Evolutionary conservation across 208 protist species (phyloP).

Genomic region (Novymonas esmeraldas): DNA sequence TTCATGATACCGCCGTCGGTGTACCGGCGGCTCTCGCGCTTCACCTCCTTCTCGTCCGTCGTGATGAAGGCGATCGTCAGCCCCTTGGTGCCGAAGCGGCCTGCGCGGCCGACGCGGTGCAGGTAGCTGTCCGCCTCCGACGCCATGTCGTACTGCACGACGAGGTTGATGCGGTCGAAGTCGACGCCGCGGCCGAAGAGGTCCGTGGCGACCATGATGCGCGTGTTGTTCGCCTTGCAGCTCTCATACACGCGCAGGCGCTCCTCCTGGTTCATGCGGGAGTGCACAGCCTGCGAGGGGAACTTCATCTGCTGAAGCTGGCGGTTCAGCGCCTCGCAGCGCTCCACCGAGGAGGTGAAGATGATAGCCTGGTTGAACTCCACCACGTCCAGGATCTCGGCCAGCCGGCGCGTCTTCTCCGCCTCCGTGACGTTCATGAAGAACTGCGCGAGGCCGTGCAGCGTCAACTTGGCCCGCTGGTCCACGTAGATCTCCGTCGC

Average conservation of each 20-base stretch:
- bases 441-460: slow-evolving; percentile 99
- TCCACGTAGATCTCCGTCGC: slow-evolving; percentile 98
- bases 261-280: slow-evolving; percentile 94
- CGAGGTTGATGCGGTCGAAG: slow-evolving; percentile 99
- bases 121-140: slow-evolving; percentile 97
- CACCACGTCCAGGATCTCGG: slow-evolving; percentile 98
- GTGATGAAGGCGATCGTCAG: slow-evolving; percentile 99
- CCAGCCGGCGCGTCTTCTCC: slow-evolving; percentile 98
- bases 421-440: slow-evolving; percentile 97
- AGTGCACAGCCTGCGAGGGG: slow-evolving; percentile 97
- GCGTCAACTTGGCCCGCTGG: slow-evolving; percentile 98
- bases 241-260: slow-evolving; percentile 88
- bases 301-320: slow-evolving; percentile 96
- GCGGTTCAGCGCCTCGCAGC: slow-evolving; percentile 94
- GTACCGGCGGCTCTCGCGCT: slow-evolving; percentile 88
- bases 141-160: slow-evolving; percentile 99
- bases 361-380: slow-evolving; percentile 99
- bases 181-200: slow-evolving; percentile 99
- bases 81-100: slow-evolving; percentile 99
- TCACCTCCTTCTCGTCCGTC: slow-evolving; percentile 93
- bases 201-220: slow-evolving; percentile 99
- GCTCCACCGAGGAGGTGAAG: slow-evolving; percentile 96
- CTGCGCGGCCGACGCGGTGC: slow-evolving; percentile 97
- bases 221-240: slow-evolving; percentile 98
- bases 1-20: slow-evolving; percentile 93